Evolutionary conservation across 345 rosid species (phyloP).

Genomic region (Combretum micranthum): DNA sequence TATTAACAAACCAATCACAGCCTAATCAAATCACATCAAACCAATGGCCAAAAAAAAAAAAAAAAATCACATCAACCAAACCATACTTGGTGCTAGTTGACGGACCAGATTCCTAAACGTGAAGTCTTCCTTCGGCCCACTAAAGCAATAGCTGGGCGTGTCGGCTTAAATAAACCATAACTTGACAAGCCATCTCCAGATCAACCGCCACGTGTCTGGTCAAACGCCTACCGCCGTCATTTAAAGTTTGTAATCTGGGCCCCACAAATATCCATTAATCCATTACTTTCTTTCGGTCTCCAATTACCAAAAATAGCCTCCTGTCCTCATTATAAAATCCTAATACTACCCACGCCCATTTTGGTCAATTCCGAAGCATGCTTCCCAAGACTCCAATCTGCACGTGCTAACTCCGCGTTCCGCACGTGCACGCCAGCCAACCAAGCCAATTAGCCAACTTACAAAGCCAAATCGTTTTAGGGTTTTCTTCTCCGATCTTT

Average conservation of each 20-base stretch:
- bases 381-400: not conserved
- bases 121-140: not conserved
- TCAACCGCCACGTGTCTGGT: constrained; percentile 23
- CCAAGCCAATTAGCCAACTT: too few species aligned
- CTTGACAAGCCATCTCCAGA: constrained; percentile 7
- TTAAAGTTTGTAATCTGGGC: constrained; percentile 6
- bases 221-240: constrained; percentile 23
- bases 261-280: constrained; percentile 27
- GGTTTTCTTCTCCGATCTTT: constrained; percentile 27
- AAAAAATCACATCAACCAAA: too few species aligned
- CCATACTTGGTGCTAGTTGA: too few species aligned
- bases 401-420: constrained; percentile 9
- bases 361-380: not conserved
- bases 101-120: too few species aligned
- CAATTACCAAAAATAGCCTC: not conserved
- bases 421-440: constrained; percentile 29
- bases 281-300: constrained; percentile 18
- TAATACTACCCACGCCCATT: not conserved
- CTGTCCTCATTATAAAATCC: not conserved
- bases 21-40: too few species aligned
- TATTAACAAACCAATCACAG: too few species aligned
- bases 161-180: not conserved
- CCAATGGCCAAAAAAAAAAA: too few species aligned
- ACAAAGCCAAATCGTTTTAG: constrained; percentile 3
- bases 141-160: constrained; percentile 17